Percentiles rank a stretch among this genome's conserved stretches.
phyloP scores from a whole-genome alignment of 768 basidiomycete species.

The Aureoboletus auriporus region DNA sequence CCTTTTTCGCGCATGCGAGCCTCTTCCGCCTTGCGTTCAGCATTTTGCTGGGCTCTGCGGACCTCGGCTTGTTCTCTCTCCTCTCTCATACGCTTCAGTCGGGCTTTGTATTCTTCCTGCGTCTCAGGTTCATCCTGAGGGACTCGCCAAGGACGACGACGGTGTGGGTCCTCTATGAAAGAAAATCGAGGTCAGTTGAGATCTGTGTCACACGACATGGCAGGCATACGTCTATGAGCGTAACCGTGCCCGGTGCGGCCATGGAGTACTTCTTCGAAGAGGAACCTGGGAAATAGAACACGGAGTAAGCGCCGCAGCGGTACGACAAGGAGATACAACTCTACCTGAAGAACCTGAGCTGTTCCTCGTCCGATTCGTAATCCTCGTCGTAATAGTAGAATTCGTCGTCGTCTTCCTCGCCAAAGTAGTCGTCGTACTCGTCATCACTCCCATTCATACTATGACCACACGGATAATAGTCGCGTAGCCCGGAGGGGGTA shows the following conservation, averaged over 20 bases:
- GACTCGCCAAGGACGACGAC: conserved; percentile 8
- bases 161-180: conserved; percentile 18
- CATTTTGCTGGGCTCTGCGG: conserved; percentile 43
- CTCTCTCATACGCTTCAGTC: conserved; percentile 46
- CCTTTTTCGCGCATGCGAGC: conserved; percentile 50
- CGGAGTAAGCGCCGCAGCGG: conserved; percentile 1
- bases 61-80: conserved; percentile 53
- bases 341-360: conserved; percentile 45
- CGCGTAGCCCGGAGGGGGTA: conserved; percentile 24
- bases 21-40: conserved; percentile 41
- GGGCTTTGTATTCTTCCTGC: conserved; percentile 49
- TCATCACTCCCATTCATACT: conserved; percentile 35
- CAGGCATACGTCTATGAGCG: conserved; percentile 25
- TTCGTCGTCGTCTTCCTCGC: conserved; percentile 27
- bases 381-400: conserved; percentile 29
- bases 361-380: conserved; percentile 31
- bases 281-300: conserved; percentile 32
- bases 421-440: conserved; percentile 32
- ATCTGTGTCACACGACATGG: conserved; percentile 9
- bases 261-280: conserved; percentile 45
- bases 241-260: conserved; percentile 31
- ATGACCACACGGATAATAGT: conserved; percentile 9
- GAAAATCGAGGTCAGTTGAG: conserved; percentile 5
- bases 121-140: conserved; percentile 34
- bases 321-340: not conserved